A percentile compares a stretch with the other conserved stretches of the same genome.
These are phyloP conservation scores for Chlorella sp. DNA, from an alignment of 139 green algal genomes.

Conservation along the genomic window DNA sequence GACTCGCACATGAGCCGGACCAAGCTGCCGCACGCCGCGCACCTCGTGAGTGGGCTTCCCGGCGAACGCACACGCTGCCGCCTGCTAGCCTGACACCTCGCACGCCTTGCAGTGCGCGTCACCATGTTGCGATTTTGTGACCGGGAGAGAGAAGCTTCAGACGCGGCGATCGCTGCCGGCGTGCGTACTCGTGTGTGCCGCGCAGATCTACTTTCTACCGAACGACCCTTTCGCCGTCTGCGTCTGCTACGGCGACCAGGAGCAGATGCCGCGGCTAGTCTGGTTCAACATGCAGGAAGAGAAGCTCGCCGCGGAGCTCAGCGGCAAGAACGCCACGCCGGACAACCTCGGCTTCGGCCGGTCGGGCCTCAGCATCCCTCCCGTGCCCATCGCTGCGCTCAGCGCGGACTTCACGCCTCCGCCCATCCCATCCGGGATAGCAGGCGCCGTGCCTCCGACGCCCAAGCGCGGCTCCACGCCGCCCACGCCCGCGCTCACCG, in stretches of 20 bases:
- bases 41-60: neutral
- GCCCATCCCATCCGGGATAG: too few species aligned
- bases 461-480: neutral
- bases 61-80: neutral
- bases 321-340: conserved; percentile 2
- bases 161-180: neutral
- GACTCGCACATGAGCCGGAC: conserved; percentile 18
- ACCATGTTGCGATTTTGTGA: neutral
- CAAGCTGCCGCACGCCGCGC: conserved; percentile 24
- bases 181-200: neutral
- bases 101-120: neutral
- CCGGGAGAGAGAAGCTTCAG: too few species aligned
- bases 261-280: conserved; percentile 13
- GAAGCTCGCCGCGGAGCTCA: conserved; percentile 27
- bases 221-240: conserved; percentile 34
- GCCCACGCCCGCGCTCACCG: neutral
- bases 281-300: conserved; percentile 35
- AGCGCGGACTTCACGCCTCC: too few species aligned
- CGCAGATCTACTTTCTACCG: conserved; percentile 26
- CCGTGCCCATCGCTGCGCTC: too few species aligned
- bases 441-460: neutral
- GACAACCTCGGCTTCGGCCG: conserved; percentile 16
- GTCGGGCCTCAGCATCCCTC: conserved; percentile 11
- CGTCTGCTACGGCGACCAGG: conserved; percentile 18
- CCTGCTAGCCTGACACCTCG: neutral